These are phyloP conservation scores for Candida tibetensis DNA, from an alignment of 805 yeast species.

Conservation along the genomic window DNA sequence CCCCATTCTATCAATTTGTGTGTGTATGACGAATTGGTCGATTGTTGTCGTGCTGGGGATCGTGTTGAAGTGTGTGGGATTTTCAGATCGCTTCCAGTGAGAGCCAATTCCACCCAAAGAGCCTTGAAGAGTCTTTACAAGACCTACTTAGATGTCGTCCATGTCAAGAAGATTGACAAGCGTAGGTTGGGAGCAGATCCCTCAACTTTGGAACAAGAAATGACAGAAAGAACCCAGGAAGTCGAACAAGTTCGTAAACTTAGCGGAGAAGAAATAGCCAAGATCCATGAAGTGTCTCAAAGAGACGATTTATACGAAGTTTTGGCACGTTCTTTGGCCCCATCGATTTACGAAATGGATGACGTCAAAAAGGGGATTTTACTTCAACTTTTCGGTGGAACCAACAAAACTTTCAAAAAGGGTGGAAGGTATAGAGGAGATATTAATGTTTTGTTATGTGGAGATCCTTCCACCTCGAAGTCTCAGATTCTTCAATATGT, in stretches of 20 bases:
- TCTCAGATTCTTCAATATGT: conserved; percentile 93
- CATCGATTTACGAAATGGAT: conserved; percentile 94
- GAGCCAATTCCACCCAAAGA: conserved; percentile 81
- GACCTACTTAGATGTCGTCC: conserved; percentile 93
- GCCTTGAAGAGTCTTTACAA: conserved; percentile 81
- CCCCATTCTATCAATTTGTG: conserved; percentile 94
- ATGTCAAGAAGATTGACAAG: conserved; percentile 80
- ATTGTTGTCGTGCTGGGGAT: conserved; percentile 94
- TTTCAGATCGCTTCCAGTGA: conserved; percentile 87
- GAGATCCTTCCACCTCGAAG: conserved; percentile 97
- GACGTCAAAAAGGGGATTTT: conserved; percentile 95
- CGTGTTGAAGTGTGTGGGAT: conserved; percentile 94
- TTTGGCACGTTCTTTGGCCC: conserved; percentile 88
- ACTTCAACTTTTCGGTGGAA: conserved; percentile 92
- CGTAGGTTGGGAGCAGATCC: conserved; percentile 78
- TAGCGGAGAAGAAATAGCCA: conserved; percentile 63
- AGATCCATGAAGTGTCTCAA: conserved; percentile 57
- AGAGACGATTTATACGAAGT: conserved; percentile 83
- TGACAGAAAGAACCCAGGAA: conserved; percentile 61
- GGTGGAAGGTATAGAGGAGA: conserved; percentile 98
- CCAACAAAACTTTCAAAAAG: conserved; percentile 80
- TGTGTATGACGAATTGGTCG: conserved; percentile 94
- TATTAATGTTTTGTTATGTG: conserved; percentile 85
- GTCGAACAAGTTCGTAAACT: conserved; percentile 74
- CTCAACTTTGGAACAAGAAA: conserved; percentile 54